Base-by-base conservation (phyloP, 225 moss, liverwort and hornwort species). In the Sphagnum contortum region DNA sequence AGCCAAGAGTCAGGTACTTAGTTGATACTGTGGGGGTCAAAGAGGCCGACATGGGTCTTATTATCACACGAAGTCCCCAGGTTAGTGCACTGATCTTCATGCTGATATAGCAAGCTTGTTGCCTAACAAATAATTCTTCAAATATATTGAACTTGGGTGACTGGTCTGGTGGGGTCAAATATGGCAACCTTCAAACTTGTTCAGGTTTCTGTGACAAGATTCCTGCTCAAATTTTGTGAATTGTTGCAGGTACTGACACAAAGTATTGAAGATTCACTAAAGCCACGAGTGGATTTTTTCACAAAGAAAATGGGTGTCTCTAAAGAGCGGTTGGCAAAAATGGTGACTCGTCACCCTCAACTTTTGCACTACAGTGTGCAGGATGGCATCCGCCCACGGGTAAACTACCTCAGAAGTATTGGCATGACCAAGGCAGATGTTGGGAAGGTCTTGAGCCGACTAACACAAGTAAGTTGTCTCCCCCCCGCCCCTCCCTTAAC, bases 261-360 rank as follows among this genome's bases (percentile, higher is more conserved):
- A 67, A 90, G 87, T 59, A 90, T 90, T 47, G 82, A 84, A 55
- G 87, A 84, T n/a, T 84, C 89, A 8, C 57, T 87, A 67, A 70
- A 86, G 69, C 89, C 89, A 53, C 73, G 84, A 55, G 69, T 90
- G 64, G 78, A 84, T 48, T 90, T 79, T 73, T 84, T 87, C 55
- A 70, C 84, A 70, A 77, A 79, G 8, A 87, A 84, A 56, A 74
- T 90, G 62, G 87, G 81, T 49, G 61, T 87, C 4, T 60, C 89
- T 11, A 87, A 80, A 59, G 83, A 80, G 70, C 72, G 75, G 47
- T 71, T 90, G 45, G 87, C 82, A 48, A 90, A 90, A 72, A 90
- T 90, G 87, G 76, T 90, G 12, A 90, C 87, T 6, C 81, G 83
- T 7, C 89, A 90, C 75, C 89, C 89, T 44, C 89, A 90, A 61